Evolutionary conservation across 1,284 basidiomycete species (phyloP).

Genomic region (Trichosporon sp.): DNA sequence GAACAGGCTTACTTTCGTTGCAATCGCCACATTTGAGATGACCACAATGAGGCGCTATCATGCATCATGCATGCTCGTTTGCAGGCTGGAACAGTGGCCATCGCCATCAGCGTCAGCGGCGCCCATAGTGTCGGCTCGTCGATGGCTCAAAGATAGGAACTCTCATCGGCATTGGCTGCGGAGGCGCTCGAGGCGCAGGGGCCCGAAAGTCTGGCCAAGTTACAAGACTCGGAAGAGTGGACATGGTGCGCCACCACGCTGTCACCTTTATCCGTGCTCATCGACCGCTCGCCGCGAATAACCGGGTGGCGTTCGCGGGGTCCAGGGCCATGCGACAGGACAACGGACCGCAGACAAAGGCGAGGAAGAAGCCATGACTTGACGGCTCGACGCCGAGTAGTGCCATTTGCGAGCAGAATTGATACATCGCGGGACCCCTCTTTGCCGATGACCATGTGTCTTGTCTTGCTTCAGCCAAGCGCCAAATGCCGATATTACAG

Average conservation of each 20-base stretch:
- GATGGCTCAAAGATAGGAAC: not conserved
- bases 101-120: not conserved
- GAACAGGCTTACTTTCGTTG: not conserved
- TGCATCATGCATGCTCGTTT: too few relatives aligned
- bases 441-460: not conserved
- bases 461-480: not conserved
- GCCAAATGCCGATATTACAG: not conserved
- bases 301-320: not conserved
- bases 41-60: too few relatives aligned
- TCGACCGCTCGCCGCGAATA: not conserved
- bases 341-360: too few relatives aligned
- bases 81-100: too few relatives aligned
- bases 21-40: too few relatives aligned
- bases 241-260: not conserved
- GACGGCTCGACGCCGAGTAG: too few relatives aligned
- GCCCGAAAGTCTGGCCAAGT: not conserved
- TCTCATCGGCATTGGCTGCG: not conserved
- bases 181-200: too few relatives aligned
- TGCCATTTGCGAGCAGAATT: too few relatives aligned
- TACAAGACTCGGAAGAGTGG: not conserved
- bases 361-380: too few relatives aligned
- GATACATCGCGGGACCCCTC: too few relatives aligned
- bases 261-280: not conserved
- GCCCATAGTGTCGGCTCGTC: too few relatives aligned
- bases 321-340: too few relatives aligned